Percentiles rank a stretch among this genome's conserved stretches.
These are phyloP conservation scores for Penicillium manginii DNA, from an alignment of 495 filamentous ascomycete genomes.

Conservation along the genomic window DNA sequence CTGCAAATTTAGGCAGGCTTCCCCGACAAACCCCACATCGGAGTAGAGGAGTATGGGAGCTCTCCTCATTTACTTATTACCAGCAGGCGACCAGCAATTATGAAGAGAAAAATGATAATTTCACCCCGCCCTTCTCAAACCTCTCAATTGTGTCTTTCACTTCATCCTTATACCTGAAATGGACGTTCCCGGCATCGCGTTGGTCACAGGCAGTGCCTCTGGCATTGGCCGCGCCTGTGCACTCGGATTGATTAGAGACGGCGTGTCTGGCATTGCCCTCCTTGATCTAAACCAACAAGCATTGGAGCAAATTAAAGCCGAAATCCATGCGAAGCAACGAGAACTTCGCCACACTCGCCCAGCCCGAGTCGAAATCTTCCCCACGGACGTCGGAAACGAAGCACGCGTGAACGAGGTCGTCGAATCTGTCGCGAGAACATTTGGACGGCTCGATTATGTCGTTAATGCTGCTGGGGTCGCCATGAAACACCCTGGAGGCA, in stretches of 20 bases:
- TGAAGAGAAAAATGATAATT: not conserved
- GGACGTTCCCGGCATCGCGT: conserved; percentile 29
- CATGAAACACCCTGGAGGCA: conserved; percentile 36
- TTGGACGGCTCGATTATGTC: conserved; percentile 48
- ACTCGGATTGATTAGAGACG: conserved; percentile 23
- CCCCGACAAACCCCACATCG: conserved; percentile 21
- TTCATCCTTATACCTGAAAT: conserved; percentile 6
- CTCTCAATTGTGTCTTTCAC: not conserved
- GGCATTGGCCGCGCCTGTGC: conserved; percentile 29
- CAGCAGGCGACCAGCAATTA: not conserved
- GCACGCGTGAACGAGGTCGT: conserved; percentile 35
- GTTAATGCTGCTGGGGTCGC: conserved; percentile 47
- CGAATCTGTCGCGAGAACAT: conserved; percentile 26
- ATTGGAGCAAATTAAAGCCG: conserved; percentile 17
- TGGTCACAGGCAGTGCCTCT: conserved; percentile 28
- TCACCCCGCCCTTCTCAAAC: not conserved
- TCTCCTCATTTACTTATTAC: conserved; percentile 5
- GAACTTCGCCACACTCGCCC: conserved; percentile 2
- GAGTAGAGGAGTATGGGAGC: not conserved
- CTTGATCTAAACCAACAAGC: conserved; percentile 22
- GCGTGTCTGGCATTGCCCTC: conserved; percentile 22
- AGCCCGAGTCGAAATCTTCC: conserved; percentile 20
- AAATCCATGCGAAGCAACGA: not conserved
- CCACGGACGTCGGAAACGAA: conserved; percentile 38
- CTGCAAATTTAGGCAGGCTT: conserved; percentile 18